These are phyloP conservation scores for Lyophyllum decastes DNA, from an alignment of 768 basidiomycete genomes.

Conservation along the genomic window DNA sequence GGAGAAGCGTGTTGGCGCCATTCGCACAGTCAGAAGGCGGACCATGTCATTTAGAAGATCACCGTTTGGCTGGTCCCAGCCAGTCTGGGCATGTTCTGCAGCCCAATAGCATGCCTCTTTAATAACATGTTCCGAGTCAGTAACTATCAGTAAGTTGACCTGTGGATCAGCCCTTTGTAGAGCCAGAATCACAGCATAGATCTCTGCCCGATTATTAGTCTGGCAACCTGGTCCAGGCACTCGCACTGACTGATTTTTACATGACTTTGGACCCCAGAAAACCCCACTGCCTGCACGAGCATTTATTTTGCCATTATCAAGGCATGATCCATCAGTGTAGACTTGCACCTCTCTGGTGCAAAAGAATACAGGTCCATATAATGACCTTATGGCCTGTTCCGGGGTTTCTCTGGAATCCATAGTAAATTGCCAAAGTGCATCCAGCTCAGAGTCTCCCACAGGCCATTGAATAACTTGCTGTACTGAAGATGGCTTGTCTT, in stretches of 20 bases:
- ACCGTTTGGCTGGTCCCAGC: no score
- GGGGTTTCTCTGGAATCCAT: no score
- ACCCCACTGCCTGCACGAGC: background rate
- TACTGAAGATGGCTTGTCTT: no score
- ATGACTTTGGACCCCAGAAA: background rate
- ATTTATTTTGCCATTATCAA: no score
- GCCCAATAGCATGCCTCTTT: constrained; percentile 36
- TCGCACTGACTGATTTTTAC: background rate
- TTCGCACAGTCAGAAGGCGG: background rate
- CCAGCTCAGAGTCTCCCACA: no score
- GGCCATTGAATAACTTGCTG: no score
- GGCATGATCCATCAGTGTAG: no score
- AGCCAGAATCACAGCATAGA: background rate
- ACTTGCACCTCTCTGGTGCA: no score
- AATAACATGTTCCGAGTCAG: constrained; percentile 19
- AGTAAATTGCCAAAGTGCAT: no score
- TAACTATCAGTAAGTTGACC: background rate
- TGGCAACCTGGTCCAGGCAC: background rate
- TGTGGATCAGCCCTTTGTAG: background rate
- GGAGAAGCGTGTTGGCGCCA: background rate
- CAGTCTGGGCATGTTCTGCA: constrained; percentile 31
- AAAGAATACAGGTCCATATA: no score
- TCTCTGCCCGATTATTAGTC: background rate
- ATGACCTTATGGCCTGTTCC: no score
- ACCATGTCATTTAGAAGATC: constrained; percentile 29